Evolutionary conservation across 179 eudicot genomes (phyloP), one percentile per base, ranked within the genome.

Genomic region (Silene noctiflora): DNA sequence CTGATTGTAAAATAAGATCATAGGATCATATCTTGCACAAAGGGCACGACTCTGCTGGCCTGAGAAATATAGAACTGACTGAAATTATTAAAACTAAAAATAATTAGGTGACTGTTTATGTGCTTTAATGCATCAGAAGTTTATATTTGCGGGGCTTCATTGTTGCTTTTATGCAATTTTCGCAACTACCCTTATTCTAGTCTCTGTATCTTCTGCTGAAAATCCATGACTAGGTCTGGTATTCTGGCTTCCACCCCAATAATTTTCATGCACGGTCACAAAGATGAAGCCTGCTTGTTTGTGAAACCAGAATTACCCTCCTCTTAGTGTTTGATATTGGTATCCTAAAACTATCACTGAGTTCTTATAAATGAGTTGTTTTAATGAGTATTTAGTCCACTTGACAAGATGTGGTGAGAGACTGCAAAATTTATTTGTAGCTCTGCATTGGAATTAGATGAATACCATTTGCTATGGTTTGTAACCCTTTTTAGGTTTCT

Each of bases 201-300:
- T 59, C 25, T 60, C 39, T 73, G 6, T 44, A 39, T 22, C 64
- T 21, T 1, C 16, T 20, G 17, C 27, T 42, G 61, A 33, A 55
- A 73, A 20, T 67, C 62, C 69, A 73, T 19, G 62, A 73, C 11
- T 31, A 67, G 68, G 20, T 16, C 22, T 29, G 71, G 22, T 72
- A 35, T 73, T 1, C 66, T 46, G 39, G 55, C 44, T 29, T 10
- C 53, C 75, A 72, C 64, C 64, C 42, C 61, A 35, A 44, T 69
- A 69, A 33, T 44, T 71, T 11, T 71, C 73, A 44, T 61, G 61
- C 62, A 42, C n/a, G 20, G 35, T 27, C 24, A 21, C 55, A 31
- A 3, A 25, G 21, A 44, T 11, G 25, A 46, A 44, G 13, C 27
- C 53, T 60, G 25, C 7, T 74, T 58, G 74, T 48, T 44, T 46